A percentile compares a stretch with the other conserved stretches of the same genome.
phyloP scores from a whole-genome alignment of 345 rosid species.

The Pugionium cornutum region DNA sequence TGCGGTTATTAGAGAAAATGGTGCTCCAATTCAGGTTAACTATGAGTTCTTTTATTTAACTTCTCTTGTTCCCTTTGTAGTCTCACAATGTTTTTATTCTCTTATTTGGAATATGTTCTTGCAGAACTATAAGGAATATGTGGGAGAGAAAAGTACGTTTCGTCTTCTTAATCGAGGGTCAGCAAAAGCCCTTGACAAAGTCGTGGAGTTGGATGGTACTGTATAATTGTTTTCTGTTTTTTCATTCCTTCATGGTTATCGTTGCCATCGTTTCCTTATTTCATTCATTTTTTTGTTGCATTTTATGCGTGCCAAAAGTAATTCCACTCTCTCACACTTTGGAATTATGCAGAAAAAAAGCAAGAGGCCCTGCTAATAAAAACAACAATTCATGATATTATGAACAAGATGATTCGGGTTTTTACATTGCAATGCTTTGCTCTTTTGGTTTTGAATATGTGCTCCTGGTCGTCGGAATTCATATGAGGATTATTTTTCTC shows the following conservation, averaged over 20 bases:
- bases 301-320: slow-evolving; percentile 2
- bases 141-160: slow-evolving; percentile 82
- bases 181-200: slow-evolving; percentile 98
- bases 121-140: slow-evolving; percentile 75
- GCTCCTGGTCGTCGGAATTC: background rate
- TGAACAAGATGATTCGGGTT: slow-evolving; percentile 95
- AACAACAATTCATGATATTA: slow-evolving; percentile 94
- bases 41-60: slow-evolving; percentile 12
- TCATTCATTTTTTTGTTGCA: background rate
- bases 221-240: slow-evolving; percentile 14
- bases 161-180: slow-evolving; percentile 96
- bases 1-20: slow-evolving; percentile 87
- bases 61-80: slow-evolving; percentile 17
- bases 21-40: slow-evolving; percentile 82
- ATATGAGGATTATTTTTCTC: slow-evolving; percentile 4
- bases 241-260: slow-evolving; percentile 9
- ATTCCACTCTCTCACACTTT: slow-evolving; percentile 30
- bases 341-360: slow-evolving; percentile 60
- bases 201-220: slow-evolving; percentile 94
- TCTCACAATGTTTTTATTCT: background rate
- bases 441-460: slow-evolving; percentile 15
- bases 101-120: slow-evolving; percentile 27
- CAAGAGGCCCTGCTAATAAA: slow-evolving; percentile 77
- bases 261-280: slow-evolving; percentile 10
- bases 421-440: slow-evolving; percentile 31